Evolutionary conservation across 2,329 filamentous ascomycete species (phyloP).

Genomic region (Metarhizium humberi): DNA sequence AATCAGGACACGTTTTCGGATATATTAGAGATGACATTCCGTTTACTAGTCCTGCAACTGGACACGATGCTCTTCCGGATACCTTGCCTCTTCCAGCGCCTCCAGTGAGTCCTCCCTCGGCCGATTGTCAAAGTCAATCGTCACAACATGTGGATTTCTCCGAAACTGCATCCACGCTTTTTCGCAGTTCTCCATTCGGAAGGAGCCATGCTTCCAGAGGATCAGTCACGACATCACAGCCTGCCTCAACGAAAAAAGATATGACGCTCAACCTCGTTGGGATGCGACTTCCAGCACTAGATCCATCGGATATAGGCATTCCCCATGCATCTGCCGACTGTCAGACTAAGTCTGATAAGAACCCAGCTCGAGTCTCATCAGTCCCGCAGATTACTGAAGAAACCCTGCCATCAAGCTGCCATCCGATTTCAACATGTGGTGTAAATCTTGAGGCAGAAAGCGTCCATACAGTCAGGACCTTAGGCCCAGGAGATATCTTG

Average conservation of each 20-base stretch:
- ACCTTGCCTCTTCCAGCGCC: conserved; percentile 18
- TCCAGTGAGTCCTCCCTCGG: background rate
- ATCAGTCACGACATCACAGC: conserved; percentile 3
- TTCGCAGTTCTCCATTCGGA: conserved; percentile 20
- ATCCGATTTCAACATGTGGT: background rate
- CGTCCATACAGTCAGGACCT: background rate
- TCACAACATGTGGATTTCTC: conserved; percentile 20
- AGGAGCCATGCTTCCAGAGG: conserved; percentile 3
- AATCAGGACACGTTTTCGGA: conserved; percentile 11
- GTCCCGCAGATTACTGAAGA: background rate
- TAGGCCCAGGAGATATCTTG: background rate
- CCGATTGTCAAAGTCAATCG: background rate
- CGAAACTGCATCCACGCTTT: conserved; percentile 24
- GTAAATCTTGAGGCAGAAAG: background rate
- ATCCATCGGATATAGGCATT: background rate
- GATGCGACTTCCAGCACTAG: background rate
- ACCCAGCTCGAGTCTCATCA: background rate
- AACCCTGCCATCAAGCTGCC: background rate
- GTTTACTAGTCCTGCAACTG: conserved; percentile 19
- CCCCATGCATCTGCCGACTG: background rate
- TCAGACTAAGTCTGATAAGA: background rate
- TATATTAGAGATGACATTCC: conserved; percentile 15
- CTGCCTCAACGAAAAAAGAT: background rate
- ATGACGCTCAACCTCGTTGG: background rate
- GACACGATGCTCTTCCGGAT: conserved; percentile 17